Base-by-base conservation (phyloP, 306 rosid species). In the Cicer pinnatifidum region DNA sequence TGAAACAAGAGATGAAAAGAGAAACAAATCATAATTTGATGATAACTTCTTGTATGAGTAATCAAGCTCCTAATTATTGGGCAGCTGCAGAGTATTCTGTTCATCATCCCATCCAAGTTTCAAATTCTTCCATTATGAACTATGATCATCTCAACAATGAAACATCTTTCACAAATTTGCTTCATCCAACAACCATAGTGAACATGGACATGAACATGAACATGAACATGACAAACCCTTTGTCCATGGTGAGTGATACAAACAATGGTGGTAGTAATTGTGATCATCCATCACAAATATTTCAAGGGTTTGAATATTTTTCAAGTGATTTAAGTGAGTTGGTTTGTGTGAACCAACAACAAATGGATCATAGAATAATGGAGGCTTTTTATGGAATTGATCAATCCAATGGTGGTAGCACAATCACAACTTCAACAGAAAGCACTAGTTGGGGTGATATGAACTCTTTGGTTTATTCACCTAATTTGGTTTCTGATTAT, bases 361-460 rank as follows among this genome's bases (percentile, higher is more conserved):
- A 80, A 57, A 47, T 62, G n/a, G 74, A 75, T 17, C 9, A 33
- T 59, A 33, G 40, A 59, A 12, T 43, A 59, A 72, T 80, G 46
- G 87, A 81, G 23, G 83, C 74, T 12, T 78, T 80, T 56, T 89
- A 83, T 71, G 96, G 90, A 44, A 57, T 71, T 72, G 80, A 54
- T 67, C 75, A 3, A 6, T 85, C 69, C 69, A 63, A 66, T 59
- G 82, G 79, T 43, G 82, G 83, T 1, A 85, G 79, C 84, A 81
- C 77, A 0, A 81, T 73, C 33, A 80, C 88, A 6, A 67, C 77
- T 23, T 85, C 88, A 72, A 81, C 84, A 15, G 96, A 88, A 71
- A 91, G 92, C 67, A 82, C 72, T 15, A 84, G 88, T 41, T 90
- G 93, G 96, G 96, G 90, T 52, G 95, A 88, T 67, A 85, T 82